Conservation (phyloP, 352 stramenopile species). For the Globisporangium spiculum region DNA sequence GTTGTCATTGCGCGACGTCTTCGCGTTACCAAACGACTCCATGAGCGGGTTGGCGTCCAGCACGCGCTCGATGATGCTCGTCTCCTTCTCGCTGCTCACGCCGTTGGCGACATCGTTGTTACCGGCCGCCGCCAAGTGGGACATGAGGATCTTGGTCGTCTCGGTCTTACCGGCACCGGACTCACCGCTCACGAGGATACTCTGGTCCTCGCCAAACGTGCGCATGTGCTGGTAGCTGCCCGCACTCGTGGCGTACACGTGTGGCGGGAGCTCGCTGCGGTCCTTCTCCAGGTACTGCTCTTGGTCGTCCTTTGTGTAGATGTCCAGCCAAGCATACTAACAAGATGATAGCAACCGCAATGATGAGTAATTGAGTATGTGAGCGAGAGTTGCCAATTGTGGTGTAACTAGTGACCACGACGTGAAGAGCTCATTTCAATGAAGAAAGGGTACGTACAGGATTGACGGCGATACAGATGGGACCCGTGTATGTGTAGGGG, state of each 20-base stretch:
- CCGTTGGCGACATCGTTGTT: constrained; percentile 26
- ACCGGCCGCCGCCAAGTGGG: constrained; percentile 82
- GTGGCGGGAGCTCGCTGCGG: constrained; percentile 64
- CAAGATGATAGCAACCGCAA: not conserved
- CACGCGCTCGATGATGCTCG: constrained; percentile 80
- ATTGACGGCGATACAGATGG: constrained; percentile 98
- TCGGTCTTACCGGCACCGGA: constrained; percentile 92
- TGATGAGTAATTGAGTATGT: constrained; percentile 1
- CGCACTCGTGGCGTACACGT: constrained; percentile 82
- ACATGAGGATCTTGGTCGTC: constrained; percentile 95
- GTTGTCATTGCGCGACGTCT: constrained; percentile 96
- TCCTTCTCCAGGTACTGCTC: constrained; percentile 78
- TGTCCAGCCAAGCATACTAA: constrained; percentile 90
- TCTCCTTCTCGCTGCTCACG: constrained; percentile 30
- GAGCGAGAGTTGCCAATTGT: constrained; percentile 2
- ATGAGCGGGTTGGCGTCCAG: constrained; percentile 84
- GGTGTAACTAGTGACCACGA: not conserved
- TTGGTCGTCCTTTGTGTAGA: constrained; percentile 83
- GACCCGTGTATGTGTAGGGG: constrained; percentile 96
- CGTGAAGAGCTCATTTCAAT: not conserved
- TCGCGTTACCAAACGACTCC: constrained; percentile 96
- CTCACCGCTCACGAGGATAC: constrained; percentile 85
- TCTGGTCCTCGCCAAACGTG: constrained; percentile 79
- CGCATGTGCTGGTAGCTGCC: constrained; percentile 83
- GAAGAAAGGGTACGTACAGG: constrained; percentile 61